Evolutionary conservation across 2,329 filamentous ascomycete genomes (phyloP).

Genomic region (Remersonia thermophila): DNA sequence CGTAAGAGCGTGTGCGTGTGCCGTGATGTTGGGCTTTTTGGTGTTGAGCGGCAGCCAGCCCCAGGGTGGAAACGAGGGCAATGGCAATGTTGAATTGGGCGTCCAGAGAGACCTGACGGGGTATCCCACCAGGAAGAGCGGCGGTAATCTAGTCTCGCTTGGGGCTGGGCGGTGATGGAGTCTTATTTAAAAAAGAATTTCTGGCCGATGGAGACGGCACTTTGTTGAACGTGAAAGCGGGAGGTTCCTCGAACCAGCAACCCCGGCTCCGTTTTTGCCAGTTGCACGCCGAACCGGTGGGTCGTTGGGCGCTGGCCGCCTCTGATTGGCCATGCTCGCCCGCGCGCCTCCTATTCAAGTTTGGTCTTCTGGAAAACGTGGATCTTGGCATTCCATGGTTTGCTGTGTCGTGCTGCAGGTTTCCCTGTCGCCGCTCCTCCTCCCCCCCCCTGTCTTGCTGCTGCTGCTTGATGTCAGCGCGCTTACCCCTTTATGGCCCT

Average conservation of each 20-base stretch:
- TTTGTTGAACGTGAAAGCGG: neutral
- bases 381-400: neutral
- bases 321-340: slow-evolving; percentile 2
- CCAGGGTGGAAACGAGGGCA: too few relatives aligned
- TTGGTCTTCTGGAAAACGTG: neutral
- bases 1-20: too few relatives aligned
- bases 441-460: too few relatives aligned
- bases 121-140: slow-evolving; percentile 2
- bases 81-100: slow-evolving; percentile 17
- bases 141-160: slow-evolving; percentile 2
- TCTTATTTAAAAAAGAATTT: slow-evolving; percentile 12
- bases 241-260: too few relatives aligned
- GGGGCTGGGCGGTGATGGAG: slow-evolving; percentile 11
- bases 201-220: slow-evolving; percentile 4
- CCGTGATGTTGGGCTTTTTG: too few relatives aligned
- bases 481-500: too few relatives aligned
- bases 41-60: too few relatives aligned
- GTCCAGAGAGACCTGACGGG: slow-evolving; percentile 1
- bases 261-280: slow-evolving; percentile 8
- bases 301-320: neutral
- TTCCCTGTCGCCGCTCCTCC: too few relatives aligned
- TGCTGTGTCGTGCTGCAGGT: too few relatives aligned
- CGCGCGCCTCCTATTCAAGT: neutral
- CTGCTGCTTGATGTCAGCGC: too few relatives aligned
- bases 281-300: neutral